phyloP scores from a whole-genome alignment of 306 rosid species.

The Cicer pinnatifidum region DNA sequence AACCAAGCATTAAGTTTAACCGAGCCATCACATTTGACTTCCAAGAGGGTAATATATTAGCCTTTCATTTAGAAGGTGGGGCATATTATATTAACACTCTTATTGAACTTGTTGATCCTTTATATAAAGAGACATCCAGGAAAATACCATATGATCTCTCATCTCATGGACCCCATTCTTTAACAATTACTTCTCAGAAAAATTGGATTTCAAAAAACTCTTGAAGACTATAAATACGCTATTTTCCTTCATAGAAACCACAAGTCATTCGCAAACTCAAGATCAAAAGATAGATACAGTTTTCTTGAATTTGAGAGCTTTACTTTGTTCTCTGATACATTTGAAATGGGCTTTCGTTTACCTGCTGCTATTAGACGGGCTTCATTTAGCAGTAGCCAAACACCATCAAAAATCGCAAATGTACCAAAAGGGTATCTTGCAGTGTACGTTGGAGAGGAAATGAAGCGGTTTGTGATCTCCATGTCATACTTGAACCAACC shows the following conservation, averaged over 20 bases:
- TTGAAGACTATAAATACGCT: not conserved
- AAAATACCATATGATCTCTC: conserved; percentile 35
- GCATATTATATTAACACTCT: not conserved
- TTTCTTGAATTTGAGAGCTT: not conserved
- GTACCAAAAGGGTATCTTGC: conserved; percentile 34
- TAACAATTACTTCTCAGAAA: conserved; percentile 3
- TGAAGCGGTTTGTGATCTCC: conserved; percentile 28
- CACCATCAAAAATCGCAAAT: not conserved
- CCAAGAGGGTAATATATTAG: not conserved
- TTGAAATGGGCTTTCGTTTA: conserved; percentile 36
- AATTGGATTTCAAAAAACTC: conserved; percentile 19
- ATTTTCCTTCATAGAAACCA: conserved; percentile 5
- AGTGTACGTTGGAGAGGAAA: conserved; percentile 29
- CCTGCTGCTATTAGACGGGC: conserved; percentile 15
- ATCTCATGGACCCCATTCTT: conserved; percentile 1
- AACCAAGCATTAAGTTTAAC: conserved; percentile 1
- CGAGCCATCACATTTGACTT: conserved; percentile 6
- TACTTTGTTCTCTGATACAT: not conserved
- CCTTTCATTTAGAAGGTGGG: not conserved
- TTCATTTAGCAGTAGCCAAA: conserved; percentile 4
- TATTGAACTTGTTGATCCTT: not conserved
- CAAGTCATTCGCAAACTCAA: conserved; percentile 18
- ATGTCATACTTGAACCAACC: conserved; percentile 31
- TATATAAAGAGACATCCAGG: not conserved
- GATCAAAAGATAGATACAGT: not conserved